Conservation (phyloP, 352 stramenopile species). For the Blastocystis sp. region DNA sequence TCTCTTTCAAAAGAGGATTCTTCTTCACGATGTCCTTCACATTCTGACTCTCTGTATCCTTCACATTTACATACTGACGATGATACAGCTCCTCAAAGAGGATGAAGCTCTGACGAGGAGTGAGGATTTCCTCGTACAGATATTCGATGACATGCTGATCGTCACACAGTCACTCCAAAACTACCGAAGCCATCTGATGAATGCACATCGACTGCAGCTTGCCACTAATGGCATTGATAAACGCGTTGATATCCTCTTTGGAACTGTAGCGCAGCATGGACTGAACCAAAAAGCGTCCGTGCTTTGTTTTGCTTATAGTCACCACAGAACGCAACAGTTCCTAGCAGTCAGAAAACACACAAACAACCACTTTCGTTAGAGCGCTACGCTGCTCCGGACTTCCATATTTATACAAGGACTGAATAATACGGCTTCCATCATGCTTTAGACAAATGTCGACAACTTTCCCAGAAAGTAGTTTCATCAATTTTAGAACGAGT, state of each 20-base stretch:
- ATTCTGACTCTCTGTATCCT: not conserved
- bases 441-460: slow-evolving; percentile 58
- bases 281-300: slow-evolving; percentile 36
- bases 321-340: slow-evolving; percentile 38
- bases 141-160: slow-evolving; percentile 55
- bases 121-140: slow-evolving; percentile 23
- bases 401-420: slow-evolving; percentile 54
- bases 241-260: slow-evolving; percentile 34
- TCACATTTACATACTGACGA: slow-evolving; percentile 51
- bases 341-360: not conserved
- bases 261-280: slow-evolving; percentile 51
- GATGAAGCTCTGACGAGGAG: slow-evolving; percentile 22
- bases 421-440: slow-evolving; percentile 57
- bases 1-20: slow-evolving; percentile 34
- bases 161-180: not conserved
- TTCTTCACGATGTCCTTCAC: slow-evolving; percentile 33
- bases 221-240: slow-evolving; percentile 37
- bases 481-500: slow-evolving; percentile 41
- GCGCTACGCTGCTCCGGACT: slow-evolving; percentile 20
- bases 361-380: not conserved
- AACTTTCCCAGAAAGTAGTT: slow-evolving; percentile 28
- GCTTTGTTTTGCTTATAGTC: slow-evolving; percentile 43
- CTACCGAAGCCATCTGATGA: slow-evolving; percentile 37
- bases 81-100: slow-evolving; percentile 59
- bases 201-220: slow-evolving; percentile 29